Base-by-base conservation (phyloP, 441 rosid genomes). In the Mallotus japonicus region DNA sequence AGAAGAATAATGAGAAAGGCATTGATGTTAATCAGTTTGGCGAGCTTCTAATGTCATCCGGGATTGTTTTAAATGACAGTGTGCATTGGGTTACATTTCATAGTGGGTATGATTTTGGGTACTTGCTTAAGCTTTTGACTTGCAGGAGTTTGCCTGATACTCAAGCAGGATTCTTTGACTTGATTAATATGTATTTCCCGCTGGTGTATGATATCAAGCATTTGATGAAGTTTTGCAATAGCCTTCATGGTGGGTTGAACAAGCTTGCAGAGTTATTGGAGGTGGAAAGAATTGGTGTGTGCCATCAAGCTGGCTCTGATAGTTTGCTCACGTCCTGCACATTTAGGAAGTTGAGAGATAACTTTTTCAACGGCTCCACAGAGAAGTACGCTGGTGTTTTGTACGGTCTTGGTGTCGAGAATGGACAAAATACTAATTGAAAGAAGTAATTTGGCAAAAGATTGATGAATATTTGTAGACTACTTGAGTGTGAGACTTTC, bases 271-370 rank as follows among this genome's bases (percentile, higher is more conserved):
- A 73, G 75, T 16, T 78, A 62, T 85, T 89, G 86, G 79, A 78
- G 34, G 87, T 93, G 50, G 80, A 89, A 78, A 80, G 97, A 73
- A 72, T 91, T 32, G 95, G 95, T 0, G 20, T 75, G 0, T 83
- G 87, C 68, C 95, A 91, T 75, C 95, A 88, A 78, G 97, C 96
- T 7, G 96, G 98, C 40, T 91, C 95, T 0, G 97, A 91, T 81
- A 88, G 98, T 79, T 86, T 93, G 88, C 88, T 93, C 60, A 90
- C 97, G 17, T 81, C 80, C 40, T 81, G 86, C 84, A 79, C 84
- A 2, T 93, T 89, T 77, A 85, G 81, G 87, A 88, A 85, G 83
- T 70, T 93, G 90, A 93, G 83, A 62, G 87, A 89, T 22, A 80
- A 50, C 64, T 85, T 70, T 80, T 89, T 92, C 75, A 61, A 40